Conservation (phyloP, 1,284 basidiomycete genomes). For the Fomitiporia mediterranea region DNA sequence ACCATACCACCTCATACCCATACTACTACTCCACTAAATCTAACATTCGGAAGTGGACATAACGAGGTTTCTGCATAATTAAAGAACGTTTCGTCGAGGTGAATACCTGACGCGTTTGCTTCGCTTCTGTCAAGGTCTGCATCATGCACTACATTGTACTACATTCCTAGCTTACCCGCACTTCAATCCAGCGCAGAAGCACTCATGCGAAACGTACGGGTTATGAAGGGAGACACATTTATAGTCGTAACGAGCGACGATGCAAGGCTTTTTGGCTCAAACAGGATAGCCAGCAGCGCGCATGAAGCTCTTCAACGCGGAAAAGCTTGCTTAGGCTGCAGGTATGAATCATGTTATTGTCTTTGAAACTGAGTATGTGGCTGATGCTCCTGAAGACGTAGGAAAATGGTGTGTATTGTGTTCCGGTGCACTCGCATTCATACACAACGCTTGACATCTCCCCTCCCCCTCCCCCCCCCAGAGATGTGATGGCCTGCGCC, state of each 20-base stretch:
- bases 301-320: conserved; percentile 24
- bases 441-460: no score
- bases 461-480: no score
- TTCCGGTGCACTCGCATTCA: no score
- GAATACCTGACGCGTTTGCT: neutral
- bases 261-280: neutral
- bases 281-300: neutral
- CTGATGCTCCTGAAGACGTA: conserved; percentile 31
- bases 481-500: conserved; percentile 39
- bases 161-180: no score
- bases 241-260: conserved; percentile 11
- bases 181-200: no score
- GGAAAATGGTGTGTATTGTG: conserved; percentile 36
- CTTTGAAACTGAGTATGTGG: neutral
- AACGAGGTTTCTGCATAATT: no score
- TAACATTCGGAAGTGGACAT: no score
- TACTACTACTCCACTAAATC: no score
- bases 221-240: neutral
- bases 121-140: no score
- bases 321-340: conserved; percentile 27
- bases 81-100: neutral
- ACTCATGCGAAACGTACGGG: neutral
- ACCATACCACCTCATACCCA: no score
- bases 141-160: no score
- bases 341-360: conserved; percentile 14